Evolutionary conservation across 163 green algal species (phyloP).

Genomic region (Volvox carteri): DNA sequence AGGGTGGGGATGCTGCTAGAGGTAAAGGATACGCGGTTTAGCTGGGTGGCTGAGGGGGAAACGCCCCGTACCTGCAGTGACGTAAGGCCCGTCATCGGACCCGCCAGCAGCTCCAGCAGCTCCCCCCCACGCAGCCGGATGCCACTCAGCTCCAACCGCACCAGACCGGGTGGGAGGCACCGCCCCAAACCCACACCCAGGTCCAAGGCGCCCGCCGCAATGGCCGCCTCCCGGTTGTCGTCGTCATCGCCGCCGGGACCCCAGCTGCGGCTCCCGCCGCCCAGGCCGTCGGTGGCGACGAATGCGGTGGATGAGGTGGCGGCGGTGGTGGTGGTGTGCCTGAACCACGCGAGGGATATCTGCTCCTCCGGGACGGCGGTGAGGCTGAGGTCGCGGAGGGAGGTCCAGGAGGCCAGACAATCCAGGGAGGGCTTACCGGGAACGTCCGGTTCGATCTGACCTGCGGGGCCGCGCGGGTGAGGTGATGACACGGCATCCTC

Average conservation of each 20-base stretch:
- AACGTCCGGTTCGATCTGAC: background rate
- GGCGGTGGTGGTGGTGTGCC: background rate
- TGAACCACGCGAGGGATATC: no score
- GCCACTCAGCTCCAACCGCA: constrained; percentile 2
- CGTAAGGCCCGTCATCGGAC: background rate
- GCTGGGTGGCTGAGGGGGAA: no score
- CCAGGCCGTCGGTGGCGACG: background rate
- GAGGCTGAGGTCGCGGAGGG: constrained; percentile 40
- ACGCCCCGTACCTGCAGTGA: constrained; percentile 48
- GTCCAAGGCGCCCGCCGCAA: background rate
- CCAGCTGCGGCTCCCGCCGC: no score
- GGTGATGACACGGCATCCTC: no score
- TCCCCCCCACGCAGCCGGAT: constrained; percentile 1
- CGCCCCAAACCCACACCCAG: background rate
- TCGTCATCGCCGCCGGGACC: constrained; percentile 10
- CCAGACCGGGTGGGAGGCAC: constrained; percentile 15
- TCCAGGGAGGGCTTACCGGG: background rate
- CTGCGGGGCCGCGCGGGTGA: background rate
- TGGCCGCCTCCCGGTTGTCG: background rate
- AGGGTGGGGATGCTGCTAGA: no score
- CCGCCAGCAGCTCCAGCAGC: background rate
- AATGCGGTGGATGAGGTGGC: background rate
- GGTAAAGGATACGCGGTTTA: no score
- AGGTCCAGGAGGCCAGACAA: constrained; percentile 25
- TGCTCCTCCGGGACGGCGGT: constrained; percentile 11